Base-by-base conservation (phyloP, 495 filamentous ascomycete species). In the Ramalina intermedia region DNA sequence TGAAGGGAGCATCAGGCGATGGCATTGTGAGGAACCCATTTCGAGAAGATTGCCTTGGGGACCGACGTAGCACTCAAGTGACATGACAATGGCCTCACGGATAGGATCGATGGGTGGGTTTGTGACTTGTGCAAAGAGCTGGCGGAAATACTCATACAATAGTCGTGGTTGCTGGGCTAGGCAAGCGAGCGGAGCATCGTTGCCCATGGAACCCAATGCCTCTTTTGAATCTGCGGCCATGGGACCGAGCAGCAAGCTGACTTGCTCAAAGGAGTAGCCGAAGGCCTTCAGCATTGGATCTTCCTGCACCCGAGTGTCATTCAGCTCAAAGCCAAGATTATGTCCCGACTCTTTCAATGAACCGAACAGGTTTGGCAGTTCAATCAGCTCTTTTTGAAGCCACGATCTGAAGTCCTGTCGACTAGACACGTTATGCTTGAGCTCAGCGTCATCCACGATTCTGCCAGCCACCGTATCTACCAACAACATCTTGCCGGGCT, bases 151-250 rank as follows among this genome's bases (percentile, higher is more conserved):
- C 64, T 99, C 91, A 62, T 86, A 94, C 37, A 96, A 78, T 47
- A 96, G 72, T 57, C 90, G 87, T 47, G 91, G 90, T 48, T 91
- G 84, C 43, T 81, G 75, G 26, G 91, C 83, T 54, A 99, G 75
- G 64, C 89, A 96, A 24, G 91, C 91, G 55, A 99, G 69, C 14
- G 91, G 91, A 37, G 87, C 87, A 72, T 99, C 91, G 63, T 99
- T 99, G 56, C 91, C 91, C 91, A 99, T 99, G 48, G 91, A 99
- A 33, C 91, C 91, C 24, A 99, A 75, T n/a, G 91, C 93, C 66
- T 99, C 91, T 69, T 99, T 99, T 42, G 94, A 94, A 55, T 99
- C 91, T 24, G 90, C 88, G 49, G 88, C 91, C 91, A 99, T 99
- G 8, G 91, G 91, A 18, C 83, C 93, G 24, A 99, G 76, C 9